Conservation (phyloP, 1,139 yeast genomes). For the Saccharomyces hybrid region DNA sequence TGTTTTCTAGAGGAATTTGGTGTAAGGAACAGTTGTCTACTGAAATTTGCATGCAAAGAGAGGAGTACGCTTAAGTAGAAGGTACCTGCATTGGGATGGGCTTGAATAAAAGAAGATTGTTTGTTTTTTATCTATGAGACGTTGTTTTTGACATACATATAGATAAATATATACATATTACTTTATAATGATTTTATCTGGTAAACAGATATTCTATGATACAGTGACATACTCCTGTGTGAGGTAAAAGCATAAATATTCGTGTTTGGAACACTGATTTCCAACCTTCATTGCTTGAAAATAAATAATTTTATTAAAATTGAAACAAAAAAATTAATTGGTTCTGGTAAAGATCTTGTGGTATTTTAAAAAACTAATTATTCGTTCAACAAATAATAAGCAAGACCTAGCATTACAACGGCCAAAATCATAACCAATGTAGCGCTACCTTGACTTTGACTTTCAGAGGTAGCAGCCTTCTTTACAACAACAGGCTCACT, state of each 20-base stretch:
- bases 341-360: neutral
- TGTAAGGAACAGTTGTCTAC: too few relatives aligned
- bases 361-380: neutral
- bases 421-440: conserved; percentile 41
- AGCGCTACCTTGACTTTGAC: conserved; percentile 33
- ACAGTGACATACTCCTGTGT: neutral
- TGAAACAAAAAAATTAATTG: neutral
- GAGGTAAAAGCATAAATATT: neutral
- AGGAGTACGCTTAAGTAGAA: neutral
- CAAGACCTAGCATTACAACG: conserved; percentile 47
- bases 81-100: neutral
- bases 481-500: conserved; percentile 24
- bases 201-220: neutral
- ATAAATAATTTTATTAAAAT: neutral
- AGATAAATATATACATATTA: neutral
- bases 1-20: neutral
- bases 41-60: too few relatives aligned
- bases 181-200: neutral
- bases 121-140: neutral
- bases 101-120: neutral
- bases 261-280: neutral
- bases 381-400: conserved; percentile 41
- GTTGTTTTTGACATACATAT: neutral
- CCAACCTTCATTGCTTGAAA: neutral
- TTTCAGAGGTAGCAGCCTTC: conserved; percentile 15